Conservation (phyloP, 2,329 filamentous ascomycete species). For the Didymella sp. region DNA sequence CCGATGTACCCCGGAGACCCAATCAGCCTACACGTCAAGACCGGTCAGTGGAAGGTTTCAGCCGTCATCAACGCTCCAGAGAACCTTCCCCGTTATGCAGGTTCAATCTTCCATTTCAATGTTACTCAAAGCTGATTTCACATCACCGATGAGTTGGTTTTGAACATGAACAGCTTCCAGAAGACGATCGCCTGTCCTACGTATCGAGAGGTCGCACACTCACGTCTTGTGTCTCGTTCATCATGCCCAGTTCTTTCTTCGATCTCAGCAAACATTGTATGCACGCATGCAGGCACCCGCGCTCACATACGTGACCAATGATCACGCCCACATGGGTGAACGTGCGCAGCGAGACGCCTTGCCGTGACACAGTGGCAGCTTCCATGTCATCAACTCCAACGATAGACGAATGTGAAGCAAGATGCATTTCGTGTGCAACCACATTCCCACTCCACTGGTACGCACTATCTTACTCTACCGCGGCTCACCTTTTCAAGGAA, state of each 20-base stretch:
- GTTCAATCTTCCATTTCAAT: not conserved
- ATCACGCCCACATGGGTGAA: slow-evolving; percentile 22
- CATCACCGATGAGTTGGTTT: not conserved
- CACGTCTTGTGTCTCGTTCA: slow-evolving; percentile 2
- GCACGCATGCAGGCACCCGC: slow-evolving; percentile 22
- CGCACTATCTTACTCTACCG: not conserved
- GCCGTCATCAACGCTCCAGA: not conserved
- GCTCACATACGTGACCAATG: slow-evolving; percentile 19
- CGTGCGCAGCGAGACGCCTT: slow-evolving; percentile 12
- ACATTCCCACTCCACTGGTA: slow-evolving; percentile 2
- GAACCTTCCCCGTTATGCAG: not conserved
- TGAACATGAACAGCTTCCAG: slow-evolving; percentile 10
- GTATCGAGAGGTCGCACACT: slow-evolving; percentile 8
- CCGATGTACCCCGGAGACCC: not conserved
- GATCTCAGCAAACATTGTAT: slow-evolving; percentile 24
- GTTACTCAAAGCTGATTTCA: not conserved
- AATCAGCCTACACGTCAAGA: slow-evolving; percentile 1
- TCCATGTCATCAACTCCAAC: slow-evolving; percentile 10
- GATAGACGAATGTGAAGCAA: slow-evolving; percentile 8
- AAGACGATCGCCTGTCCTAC: slow-evolving; percentile 8
- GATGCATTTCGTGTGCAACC: slow-evolving; percentile 11
- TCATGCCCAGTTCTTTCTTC: slow-evolving; percentile 14
- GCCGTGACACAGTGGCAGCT: slow-evolving; percentile 11
- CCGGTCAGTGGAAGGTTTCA: not conserved
- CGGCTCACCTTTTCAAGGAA: not conserved